A percentile compares a stretch with the other conserved stretches of the same genome.
phyloP scores from a whole-genome alignment of 768 basidiomycete species.

The Lepiota subincarnata region DNA sequence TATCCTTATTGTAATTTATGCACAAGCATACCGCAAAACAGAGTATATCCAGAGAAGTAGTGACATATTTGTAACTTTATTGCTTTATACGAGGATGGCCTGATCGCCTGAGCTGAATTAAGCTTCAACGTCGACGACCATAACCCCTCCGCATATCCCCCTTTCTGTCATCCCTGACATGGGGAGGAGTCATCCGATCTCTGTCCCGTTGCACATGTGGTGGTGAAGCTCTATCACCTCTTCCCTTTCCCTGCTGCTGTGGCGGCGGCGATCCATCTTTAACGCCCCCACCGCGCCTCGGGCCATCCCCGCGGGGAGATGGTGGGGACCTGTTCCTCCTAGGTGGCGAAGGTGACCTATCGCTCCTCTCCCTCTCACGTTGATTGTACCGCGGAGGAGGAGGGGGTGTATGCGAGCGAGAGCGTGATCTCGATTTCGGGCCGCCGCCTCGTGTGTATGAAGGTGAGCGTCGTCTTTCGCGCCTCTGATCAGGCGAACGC shows the following conservation, averaged over 20 bases:
- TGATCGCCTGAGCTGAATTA: not conserved
- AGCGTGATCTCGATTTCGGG: slow-evolving; percentile 14
- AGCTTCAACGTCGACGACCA: slow-evolving; percentile 7
- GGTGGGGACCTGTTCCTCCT: slow-evolving; percentile 15
- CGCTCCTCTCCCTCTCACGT: slow-evolving; percentile 16
- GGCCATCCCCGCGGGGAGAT: slow-evolving; percentile 15
- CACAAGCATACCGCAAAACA: no score
- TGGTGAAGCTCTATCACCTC: slow-evolving; percentile 1
- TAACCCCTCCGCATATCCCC: slow-evolving; percentile 1
- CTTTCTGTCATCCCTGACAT: slow-evolving; percentile 2
- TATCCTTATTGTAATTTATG: no score
- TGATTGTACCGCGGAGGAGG: slow-evolving; percentile 1
- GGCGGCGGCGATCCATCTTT: slow-evolving; percentile 15
- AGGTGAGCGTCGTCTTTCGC: slow-evolving; percentile 7
- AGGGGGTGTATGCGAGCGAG: slow-evolving; percentile 8
- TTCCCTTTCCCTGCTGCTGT: slow-evolving; percentile 11
- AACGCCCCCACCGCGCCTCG: slow-evolving; percentile 11
- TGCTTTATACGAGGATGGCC: no score
- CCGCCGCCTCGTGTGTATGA: slow-evolving; percentile 8
- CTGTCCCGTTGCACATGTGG: slow-evolving; percentile 5
- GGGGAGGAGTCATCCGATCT: slow-evolving; percentile 8
- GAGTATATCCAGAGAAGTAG: no score
- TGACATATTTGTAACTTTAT: no score
- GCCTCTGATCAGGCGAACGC: slow-evolving; percentile 12
- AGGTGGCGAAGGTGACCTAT: slow-evolving; percentile 10